A percentile compares a stretch with the other conserved stretches of the same genome.
Conservation (phyloP, 2,329 filamentous ascomycete species). For the Verticillium zaregamsianum region DNA sequence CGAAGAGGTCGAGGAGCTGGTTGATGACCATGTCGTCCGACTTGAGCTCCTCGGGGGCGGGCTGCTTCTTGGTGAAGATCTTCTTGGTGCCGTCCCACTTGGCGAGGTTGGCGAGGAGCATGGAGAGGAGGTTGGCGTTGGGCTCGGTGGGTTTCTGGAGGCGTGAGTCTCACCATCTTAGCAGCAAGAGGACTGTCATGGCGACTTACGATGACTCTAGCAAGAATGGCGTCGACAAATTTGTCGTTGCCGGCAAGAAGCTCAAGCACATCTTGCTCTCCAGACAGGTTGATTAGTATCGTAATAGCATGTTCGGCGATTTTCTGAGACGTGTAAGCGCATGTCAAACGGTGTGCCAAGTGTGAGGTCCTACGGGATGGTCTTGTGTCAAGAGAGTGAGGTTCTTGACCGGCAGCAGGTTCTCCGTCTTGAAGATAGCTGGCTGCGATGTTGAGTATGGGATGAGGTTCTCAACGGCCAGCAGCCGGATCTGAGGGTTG, state of each 20-base stretch:
- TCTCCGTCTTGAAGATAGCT: slow-evolving; percentile 76
- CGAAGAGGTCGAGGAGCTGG: slow-evolving; percentile 92
- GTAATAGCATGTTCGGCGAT: slow-evolving; percentile 92
- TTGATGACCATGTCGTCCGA: slow-evolving; percentile 74
- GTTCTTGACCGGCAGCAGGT: slow-evolving; percentile 76
- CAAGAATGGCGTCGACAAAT: slow-evolving; percentile 72
- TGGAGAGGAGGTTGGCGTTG: slow-evolving; percentile 80
- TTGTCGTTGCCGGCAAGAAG: slow-evolving; percentile 71
- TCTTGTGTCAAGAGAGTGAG: slow-evolving; percentile 84
- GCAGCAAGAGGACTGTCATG: slow-evolving; percentile 9
- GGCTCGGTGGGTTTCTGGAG: slow-evolving; percentile 62
- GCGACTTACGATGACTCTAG: slow-evolving; percentile 65
- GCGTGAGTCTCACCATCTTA: neutral
- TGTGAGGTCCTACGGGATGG: slow-evolving; percentile 58
- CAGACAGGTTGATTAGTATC: slow-evolving; percentile 82
- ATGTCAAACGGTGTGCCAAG: too few species aligned
- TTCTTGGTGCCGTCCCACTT: slow-evolving; percentile 73
- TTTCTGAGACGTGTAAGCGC: slow-evolving; percentile 43
- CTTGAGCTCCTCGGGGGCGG: slow-evolving; percentile 64
- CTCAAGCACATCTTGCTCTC: slow-evolving; percentile 71
- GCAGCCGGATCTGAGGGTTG: slow-evolving; percentile 83
- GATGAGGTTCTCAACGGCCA: slow-evolving; percentile 82
- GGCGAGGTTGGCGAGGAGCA: slow-evolving; percentile 88
- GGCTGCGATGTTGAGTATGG: slow-evolving; percentile 74
- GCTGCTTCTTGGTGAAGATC: slow-evolving; percentile 64